phyloP scores from a whole-genome alignment of 1,284 basidiomycete genomes.

The Wallemia hederae region DNA sequence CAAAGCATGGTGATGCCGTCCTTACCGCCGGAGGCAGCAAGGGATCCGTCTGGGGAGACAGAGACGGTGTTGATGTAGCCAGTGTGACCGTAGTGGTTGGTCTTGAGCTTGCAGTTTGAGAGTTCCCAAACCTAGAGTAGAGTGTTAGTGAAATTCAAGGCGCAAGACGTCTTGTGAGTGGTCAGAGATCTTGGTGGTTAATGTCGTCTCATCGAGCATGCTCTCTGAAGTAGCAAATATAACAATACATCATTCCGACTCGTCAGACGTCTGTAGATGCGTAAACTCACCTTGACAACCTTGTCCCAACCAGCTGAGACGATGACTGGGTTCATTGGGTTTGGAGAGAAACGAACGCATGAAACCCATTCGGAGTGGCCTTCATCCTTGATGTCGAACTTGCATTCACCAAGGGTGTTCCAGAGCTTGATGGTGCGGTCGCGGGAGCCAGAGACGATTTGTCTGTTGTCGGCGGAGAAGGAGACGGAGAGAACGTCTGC shows the following conservation, averaged over 20 bases:
- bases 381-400: slow-evolving; percentile 98
- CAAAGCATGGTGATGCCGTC: slow-evolving; percentile 99
- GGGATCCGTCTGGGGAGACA: slow-evolving; percentile 93
- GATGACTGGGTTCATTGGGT: slow-evolving; percentile 90
- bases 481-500: slow-evolving; percentile 92
- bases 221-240: slow-evolving; percentile 69
- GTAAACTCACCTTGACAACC: slow-evolving; percentile 72
- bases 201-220: slow-evolving; percentile 33
- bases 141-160: not conserved
- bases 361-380: slow-evolving; percentile 96
- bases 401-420: slow-evolving; percentile 99
- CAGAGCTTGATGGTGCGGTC: slow-evolving; percentile 97
- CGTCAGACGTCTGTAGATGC: slow-evolving; percentile 2
- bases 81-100: slow-evolving; percentile 98
- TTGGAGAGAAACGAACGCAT: slow-evolving; percentile 98
- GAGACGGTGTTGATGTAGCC: slow-evolving; percentile 99
- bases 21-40: slow-evolving; percentile 96
- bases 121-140: slow-evolving; percentile 79
- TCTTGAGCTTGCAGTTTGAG: slow-evolving; percentile 98
- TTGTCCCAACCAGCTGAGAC: slow-evolving; percentile 99
- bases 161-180: slow-evolving; percentile 4
- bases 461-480: slow-evolving; percentile 90
- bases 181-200: slow-evolving; percentile 52
- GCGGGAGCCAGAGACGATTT: slow-evolving; percentile 93
- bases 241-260: slow-evolving; percentile 22